Evolutionary conservation across 306 rosid genomes (phyloP), one percentile per base, ranked within the genome.

Genomic region (Cicer arietinum): DNA sequence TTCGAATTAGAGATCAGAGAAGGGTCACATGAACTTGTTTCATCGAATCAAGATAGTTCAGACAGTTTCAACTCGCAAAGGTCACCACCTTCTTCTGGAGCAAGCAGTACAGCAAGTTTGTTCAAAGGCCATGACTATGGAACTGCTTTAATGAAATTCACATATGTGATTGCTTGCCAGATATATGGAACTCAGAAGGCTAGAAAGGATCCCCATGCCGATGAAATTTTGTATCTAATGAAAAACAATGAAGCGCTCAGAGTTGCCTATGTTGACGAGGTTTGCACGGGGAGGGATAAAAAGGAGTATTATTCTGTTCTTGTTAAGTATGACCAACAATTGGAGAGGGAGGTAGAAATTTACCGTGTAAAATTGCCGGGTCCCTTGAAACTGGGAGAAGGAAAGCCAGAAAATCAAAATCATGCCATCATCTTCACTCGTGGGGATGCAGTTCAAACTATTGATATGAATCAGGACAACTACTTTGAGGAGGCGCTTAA

Each of bases 401-500:
- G 98, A 68, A 93, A 93, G 83, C 98, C 97, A 13, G 97, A 90
- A 85, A 93, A 93, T 79, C 98, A 93, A 88, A 93, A 93, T 30
- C 98, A 93, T 81, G 96, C 98, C 44, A 69, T 88, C 74, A 88
- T 93, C 77, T 93, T 93, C 84, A 93, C 98, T 18, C 95, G 97
- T 8, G 98, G 97, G n/a, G 97, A 93, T 79, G 98, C 97, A 37
- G 82, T 93, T 75, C 98, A 93, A 83, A 84, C 97, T 7, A 93
- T 93, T 76, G 98, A 93, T 69, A 93, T 93, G 98, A 90, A 93
- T 87, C 97, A 93, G 66, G 98, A 93, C 79, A 93, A 85, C 77
- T 93, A 93, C 81, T 93, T 93, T 66, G 98, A 93, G 81, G 98
- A 93, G 88, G 97, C 97, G 13, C 94, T 93, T 69, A 92, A 92